phyloP scores from a whole-genome alignment of 257 asterid species.

The Gardenia jasminoides region DNA sequence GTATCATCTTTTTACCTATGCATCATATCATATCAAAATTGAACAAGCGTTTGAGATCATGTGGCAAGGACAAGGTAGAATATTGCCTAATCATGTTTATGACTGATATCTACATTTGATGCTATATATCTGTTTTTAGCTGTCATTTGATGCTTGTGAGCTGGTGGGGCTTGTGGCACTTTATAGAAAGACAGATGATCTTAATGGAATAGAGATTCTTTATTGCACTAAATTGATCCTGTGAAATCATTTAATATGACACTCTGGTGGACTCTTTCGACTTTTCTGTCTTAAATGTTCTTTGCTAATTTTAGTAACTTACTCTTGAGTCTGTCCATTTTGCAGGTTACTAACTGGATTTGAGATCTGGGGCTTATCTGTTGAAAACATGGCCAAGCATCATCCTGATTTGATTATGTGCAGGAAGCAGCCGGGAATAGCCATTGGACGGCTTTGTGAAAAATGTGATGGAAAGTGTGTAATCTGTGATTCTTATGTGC shows the following conservation, averaged over 20 bases:
- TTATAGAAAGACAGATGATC: too few species aligned
- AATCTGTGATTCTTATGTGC: slow-evolving; percentile 86
- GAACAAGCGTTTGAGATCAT: background rate
- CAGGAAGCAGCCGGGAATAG: slow-evolving; percentile 87
- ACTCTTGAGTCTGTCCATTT: background rate
- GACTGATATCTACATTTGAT: background rate
- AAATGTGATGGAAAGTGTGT: slow-evolving; percentile 87
- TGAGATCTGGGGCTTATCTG: background rate
- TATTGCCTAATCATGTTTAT: background rate
- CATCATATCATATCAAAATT: too few species aligned
- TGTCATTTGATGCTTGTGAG: background rate
- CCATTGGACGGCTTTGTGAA: slow-evolving; percentile 86
- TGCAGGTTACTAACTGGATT: slow-evolving; percentile 6
- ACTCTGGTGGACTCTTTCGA: background rate
- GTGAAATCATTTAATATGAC: background rate
- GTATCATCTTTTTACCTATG: too few species aligned
- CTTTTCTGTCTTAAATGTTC: background rate
- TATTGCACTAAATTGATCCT: background rate
- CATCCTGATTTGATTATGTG: slow-evolving; percentile 93
- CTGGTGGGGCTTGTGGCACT: background rate
- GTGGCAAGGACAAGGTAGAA: too few species aligned
- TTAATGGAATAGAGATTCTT: background rate
- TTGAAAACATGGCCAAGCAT: slow-evolving; percentile 74
- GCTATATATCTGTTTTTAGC: background rate
- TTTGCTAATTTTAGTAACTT: background rate